Percentiles rank a stretch among this genome's conserved stretches.
phyloP scores from a whole-genome alignment of 1,139 yeast species.

The Hansenula lynferdii region DNA sequence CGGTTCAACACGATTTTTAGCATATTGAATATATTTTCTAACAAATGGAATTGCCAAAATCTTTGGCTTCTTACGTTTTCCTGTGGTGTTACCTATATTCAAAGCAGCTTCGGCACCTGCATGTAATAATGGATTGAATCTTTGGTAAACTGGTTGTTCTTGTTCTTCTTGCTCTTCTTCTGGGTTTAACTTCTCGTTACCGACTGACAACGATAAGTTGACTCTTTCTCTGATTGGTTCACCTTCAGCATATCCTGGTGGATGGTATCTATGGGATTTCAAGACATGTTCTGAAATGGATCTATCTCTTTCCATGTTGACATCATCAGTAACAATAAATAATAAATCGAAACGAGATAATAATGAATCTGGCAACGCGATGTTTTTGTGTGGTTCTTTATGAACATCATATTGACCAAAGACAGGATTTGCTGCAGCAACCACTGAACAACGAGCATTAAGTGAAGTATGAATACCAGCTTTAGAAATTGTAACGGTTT shows the following conservation, averaged over 20 bases:
- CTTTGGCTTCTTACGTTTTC: conserved; percentile 44
- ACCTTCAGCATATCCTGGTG: conserved; percentile 90
- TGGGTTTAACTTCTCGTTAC: conserved; percentile 41
- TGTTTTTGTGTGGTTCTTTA: conserved; percentile 94
- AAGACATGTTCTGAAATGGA: conserved; percentile 91
- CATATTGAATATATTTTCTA: conserved; percentile 90
- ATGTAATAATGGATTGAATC: conserved; percentile 77
- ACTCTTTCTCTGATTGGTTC: conserved; percentile 85
- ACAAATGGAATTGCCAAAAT: conserved; percentile 80
- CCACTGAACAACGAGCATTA: conserved; percentile 94
- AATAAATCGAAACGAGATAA: conserved; percentile 94
- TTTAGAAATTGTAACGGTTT: conserved; percentile 96
- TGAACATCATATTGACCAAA: conserved; percentile 96
- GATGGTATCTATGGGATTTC: conserved; percentile 86
- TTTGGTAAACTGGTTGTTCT: conserved; percentile 59
- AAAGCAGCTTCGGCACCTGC: conserved; percentile 56
- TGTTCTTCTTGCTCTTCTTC: conserved; percentile 27
- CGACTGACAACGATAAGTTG: conserved; percentile 72
- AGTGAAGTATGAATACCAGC: conserved; percentile 97
- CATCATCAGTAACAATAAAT: conserved; percentile 95
- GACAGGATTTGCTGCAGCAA: conserved; percentile 98
- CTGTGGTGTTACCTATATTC: conserved; percentile 27
- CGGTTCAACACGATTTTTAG: conserved; percentile 86
- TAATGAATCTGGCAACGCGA: conserved; percentile 94
- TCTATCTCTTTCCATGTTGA: conserved; percentile 80